Evolutionary conservation across 805 yeast species (phyloP), one percentile per base, ranked within the genome.

Genomic region (Candida schatavii): DNA sequence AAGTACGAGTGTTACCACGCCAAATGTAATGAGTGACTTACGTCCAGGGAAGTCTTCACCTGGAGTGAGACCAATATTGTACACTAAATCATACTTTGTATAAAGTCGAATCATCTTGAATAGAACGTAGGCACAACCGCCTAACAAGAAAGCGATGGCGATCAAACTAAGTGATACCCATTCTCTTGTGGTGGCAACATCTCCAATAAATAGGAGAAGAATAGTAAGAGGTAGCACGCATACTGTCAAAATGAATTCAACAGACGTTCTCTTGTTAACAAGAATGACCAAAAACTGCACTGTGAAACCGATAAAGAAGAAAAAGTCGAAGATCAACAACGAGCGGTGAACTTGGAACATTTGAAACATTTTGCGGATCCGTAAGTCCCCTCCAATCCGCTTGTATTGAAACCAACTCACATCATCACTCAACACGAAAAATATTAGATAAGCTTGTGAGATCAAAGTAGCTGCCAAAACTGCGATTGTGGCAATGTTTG

Each of bases 301-400:
- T 2, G 78, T 72, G 55, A 74, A 74, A 2, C 75, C 79, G 19
- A 74, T 52, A 45, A 75, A 74, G 57, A 73, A 75, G 62, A 73
- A 75, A 32, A 54, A 54, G 30, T 50, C 55, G 43, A 57, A 52
- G 10, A 56, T 49, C 36, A 57, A 44, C 7, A 56, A 43, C 10
- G 54, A 40, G 15, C 61, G 52, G 54, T 71, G 74, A 40, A 74
- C 52, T 44, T 71, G 75, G 53, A 69, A 69, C 5, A 56, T 32
- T 15, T 51, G 50, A 47, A 67, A 72, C 48, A 70, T 55, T 5
- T 60, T 52, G 46, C 64, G 61, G 50, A 72, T 60, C 15, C 52
- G 51, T n/a, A 67, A 45, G 46, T 71, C 74, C 3, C 75, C 78
- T 4, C 80, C 80, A 36, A 74, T 65, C 40, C 68, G 64, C 54